Evolutionary conservation across 192 early-diverging fungal species (phyloP), one percentile per base, ranked within the genome.

Genomic region (Rhizophlyctis rosea): DNA sequence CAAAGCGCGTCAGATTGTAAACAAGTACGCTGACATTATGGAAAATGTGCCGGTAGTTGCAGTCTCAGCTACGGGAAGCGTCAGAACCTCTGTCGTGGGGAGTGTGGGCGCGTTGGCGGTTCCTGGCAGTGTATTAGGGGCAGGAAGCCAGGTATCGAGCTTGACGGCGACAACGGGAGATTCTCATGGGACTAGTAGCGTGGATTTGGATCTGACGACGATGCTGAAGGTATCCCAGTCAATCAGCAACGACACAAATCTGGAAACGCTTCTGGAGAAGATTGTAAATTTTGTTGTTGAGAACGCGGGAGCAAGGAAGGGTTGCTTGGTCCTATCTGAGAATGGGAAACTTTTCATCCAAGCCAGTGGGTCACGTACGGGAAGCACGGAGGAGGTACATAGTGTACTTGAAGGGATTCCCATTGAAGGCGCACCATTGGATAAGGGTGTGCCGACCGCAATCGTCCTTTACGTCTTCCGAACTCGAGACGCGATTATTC

Each of bases 141-240:
- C 39, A 18, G 39, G 9, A 18, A 44, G 9, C 9, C 7, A 7
- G 7, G 7, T 44, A 44, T 44, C 18, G 7, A 7, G 7, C 39
- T 18, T 13, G 18, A 13, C 9, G 18, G 39, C 18, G 39, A 7
- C 18, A n/a, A n/a, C n/a, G n/a, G n/a, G n/a, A n/a, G n/a, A n/a
- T n/a, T n/a, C n/a, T n/a, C 59, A 60, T 27, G 59, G 51, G 21
- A 61, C 66, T 1, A 35, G 27, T 31, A 36, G 50, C 27, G 50
- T 74, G 5, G 76, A 81, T 58, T 49, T 81, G 50, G 80, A 81
- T 62, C 48, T 74, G n/a, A 74, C 70, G n/a, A 81, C 80, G 30
- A 65, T 76, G 1, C 50, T 76, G n/a, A 76, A 78, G 58, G 76
- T 77, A 14, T 59, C 80, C 21, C 70, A 81, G 47, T 67, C 74